Conservation (phyloP, 345 rosid species). For the Eucalyptus regnans region DNA sequence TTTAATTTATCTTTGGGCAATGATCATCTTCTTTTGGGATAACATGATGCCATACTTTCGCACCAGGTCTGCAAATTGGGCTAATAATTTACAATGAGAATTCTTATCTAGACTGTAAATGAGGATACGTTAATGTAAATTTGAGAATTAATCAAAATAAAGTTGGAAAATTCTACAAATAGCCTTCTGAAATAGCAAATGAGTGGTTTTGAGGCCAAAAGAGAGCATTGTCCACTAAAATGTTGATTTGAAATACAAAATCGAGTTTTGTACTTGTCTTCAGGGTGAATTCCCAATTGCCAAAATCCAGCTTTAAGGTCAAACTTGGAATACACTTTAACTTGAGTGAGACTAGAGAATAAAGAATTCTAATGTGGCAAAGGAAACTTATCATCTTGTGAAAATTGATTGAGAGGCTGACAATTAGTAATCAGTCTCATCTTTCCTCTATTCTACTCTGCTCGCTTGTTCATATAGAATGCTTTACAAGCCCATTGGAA, state of each 20-base stretch:
- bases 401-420: background rate
- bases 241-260: too few relatives aligned
- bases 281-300: too few relatives aligned
- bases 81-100: too few relatives aligned
- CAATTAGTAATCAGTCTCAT: background rate
- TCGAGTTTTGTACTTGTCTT: too few relatives aligned
- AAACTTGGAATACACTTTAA: background rate
- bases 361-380: background rate
- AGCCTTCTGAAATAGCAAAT: accelerated
- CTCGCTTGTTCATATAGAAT: background rate
- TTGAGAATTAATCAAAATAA: too few relatives aligned
- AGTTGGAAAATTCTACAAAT: too few relatives aligned
- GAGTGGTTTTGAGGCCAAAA: too few relatives aligned
- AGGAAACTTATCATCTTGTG: background rate
- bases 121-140: too few relatives aligned
- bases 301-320: background rate
- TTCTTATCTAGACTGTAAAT: too few relatives aligned
- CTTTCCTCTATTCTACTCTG: background rate
- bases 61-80: accelerated
- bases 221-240: too few relatives aligned
- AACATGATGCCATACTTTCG: background rate
- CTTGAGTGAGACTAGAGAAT: background rate
- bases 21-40: background rate
- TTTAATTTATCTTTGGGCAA: background rate
- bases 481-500: background rate